Base-by-base conservation (phyloP, 108 stramenopile genomes). In the Epipyxis sp. region DNA sequence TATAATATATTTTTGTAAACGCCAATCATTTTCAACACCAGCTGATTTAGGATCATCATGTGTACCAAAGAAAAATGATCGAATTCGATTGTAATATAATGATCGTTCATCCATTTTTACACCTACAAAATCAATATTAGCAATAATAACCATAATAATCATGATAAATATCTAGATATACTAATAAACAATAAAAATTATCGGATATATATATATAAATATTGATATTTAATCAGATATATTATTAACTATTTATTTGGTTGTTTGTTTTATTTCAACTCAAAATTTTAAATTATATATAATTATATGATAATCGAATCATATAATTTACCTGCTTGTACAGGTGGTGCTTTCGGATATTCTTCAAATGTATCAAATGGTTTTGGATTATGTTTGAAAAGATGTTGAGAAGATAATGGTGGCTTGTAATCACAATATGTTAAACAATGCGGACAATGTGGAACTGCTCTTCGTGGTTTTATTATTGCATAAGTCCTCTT, bases 361-460 rank as follows among this genome's bases (percentile, higher is more conserved):
- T 27, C 13, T 27, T 13, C 3, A 39, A 74, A 74, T 6, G 34
- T 42, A 10, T 27, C 71, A 37, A 13, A 57, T 42, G 71, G 71
- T 13, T 39, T 37, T 6, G 71, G 71, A 57, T 74, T 54, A 37
- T 35, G 34, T 37, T 39, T 37, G 25, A 74, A 74, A 13, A 74
- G 42, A 57, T 74, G 71, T 30, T 37, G 10, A 6, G 71, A 13
- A 6, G 46, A 13, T 37, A 37, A 37, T 27, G 46, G 44, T 57
- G 71, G 71, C 34, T 74, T 27, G 34, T 74, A 74, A 74, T 74
- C 71, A 32, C 10, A 46, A 27, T 13, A 42, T 27, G 71, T 57
- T 30, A 25, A 13, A 42, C 71, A 74, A 10, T 74, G 16, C 32
- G 6, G 3, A 74, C 71, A 74, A 74, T 10, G 10, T 27, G 71